Conservation (phyloP, 2,329 filamentous ascomycete species). For the Fusarium secorum region DNA sequence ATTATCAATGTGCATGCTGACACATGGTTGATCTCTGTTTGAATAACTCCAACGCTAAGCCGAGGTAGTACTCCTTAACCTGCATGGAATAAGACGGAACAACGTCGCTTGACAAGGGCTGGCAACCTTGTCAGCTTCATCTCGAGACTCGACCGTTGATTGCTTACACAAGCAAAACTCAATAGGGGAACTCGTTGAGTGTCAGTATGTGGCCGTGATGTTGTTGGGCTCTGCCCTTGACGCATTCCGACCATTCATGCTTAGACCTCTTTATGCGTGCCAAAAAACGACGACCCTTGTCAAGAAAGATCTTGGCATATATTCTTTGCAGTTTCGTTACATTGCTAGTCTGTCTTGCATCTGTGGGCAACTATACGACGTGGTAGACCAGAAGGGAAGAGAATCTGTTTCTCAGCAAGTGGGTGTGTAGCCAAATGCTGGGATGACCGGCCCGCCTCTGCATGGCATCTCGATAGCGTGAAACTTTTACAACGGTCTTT, state of each 20-base stretch:
- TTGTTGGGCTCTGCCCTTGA: neutral
- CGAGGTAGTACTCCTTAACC: constrained; percentile 9
- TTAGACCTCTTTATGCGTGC: neutral
- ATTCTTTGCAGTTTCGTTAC: neutral
- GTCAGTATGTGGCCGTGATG: neutral
- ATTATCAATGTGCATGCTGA: constrained; percentile 1
- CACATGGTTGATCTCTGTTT: constrained; percentile 13
- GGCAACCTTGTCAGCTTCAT: constrained; percentile 27
- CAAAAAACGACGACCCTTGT: neutral
- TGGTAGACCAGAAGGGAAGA: neutral
- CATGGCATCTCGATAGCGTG: constrained; percentile 2
- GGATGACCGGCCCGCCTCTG: constrained; percentile 4
- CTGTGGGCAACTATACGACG: neutral
- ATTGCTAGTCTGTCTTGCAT: neutral
- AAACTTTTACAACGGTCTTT: neutral
- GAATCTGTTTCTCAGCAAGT: neutral
- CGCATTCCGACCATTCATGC: neutral
- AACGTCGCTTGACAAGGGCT: constrained; percentile 10
- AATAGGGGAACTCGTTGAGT: neutral
- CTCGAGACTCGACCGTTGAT: neutral
- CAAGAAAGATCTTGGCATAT: neutral
- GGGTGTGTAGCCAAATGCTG: neutral
- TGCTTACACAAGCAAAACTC: constrained; percentile 21
- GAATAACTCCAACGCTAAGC: neutral
- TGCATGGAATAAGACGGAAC: constrained; percentile 10